Conservation (phyloP, 345 rosid genomes). For the Mangifera indica region DNA sequence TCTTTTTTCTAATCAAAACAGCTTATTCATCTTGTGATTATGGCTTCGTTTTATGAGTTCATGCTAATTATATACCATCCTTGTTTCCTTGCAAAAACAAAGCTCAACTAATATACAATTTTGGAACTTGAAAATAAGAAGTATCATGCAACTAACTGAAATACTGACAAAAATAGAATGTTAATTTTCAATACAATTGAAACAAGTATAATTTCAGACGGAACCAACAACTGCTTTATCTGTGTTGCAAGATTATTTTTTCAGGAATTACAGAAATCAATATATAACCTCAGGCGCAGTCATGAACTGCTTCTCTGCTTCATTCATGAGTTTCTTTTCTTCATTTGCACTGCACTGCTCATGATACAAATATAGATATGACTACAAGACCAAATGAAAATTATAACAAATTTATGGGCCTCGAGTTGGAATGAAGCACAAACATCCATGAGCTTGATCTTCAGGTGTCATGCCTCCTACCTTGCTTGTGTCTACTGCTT, state of each 20-base stretch:
- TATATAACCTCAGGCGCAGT: not conserved
- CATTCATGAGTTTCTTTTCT: not conserved
- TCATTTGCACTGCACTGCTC: not conserved
- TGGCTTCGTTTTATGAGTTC: too few species aligned
- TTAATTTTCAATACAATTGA: not conserved
- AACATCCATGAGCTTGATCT: constrained; percentile 63
- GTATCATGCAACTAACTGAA: not conserved
- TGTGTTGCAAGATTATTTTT: not conserved
- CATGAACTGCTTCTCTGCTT: not conserved
- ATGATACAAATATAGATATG: not conserved
- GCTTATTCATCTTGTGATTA: too few species aligned
- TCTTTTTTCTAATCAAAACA: too few species aligned
- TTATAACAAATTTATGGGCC: constrained; percentile 49
- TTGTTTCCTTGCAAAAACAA: too few species aligned
- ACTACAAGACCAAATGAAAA: not conserved
- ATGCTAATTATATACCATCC: too few species aligned
- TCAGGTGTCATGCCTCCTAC: constrained; percentile 94
- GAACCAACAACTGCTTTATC: constrained; percentile 5
- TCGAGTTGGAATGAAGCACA: constrained; percentile 57
- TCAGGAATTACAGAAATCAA: not conserved
- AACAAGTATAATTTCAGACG: constrained; percentile 1
- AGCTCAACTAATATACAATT: too few species aligned
- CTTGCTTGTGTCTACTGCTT: constrained; percentile 72
- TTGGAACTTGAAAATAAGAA: not conserved
- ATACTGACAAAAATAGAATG: constrained; percentile 5